Base-by-base conservation (phyloP, 805 yeast genomes). In the Teunomyces atbi region DNA sequence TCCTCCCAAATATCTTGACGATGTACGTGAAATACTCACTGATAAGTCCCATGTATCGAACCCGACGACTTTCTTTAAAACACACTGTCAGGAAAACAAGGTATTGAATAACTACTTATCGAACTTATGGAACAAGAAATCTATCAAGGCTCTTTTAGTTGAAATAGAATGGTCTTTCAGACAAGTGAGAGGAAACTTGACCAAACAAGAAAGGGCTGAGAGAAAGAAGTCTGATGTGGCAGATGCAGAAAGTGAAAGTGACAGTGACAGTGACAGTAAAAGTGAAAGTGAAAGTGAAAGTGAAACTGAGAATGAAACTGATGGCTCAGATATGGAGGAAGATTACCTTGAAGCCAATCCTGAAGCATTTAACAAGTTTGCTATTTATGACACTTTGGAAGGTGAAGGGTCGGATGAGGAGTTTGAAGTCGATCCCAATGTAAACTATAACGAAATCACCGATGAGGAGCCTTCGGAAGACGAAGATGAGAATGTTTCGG, bases 401-500 rank as follows among this genome's bases (percentile, higher is more conserved):
- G 78, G 65, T 3, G 79, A 68, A 1, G 77, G 71, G 40, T 77
- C 69, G 26, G 79, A 51, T 10, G 64, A 57, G 37, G 58, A 53
- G 13, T 58, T 57, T 6, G 66, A 55, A 35, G 48, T 62, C 4
- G 66, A 73, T 47, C 69, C 73, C 6, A 56, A 60, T 8, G 60
- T 74, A 5, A 65, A 81, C 54, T 79, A 84, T 56, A 80, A 79
- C 56, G 79, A 79, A 56, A 74, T 82, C 4, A 83, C 90, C 0
- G 91, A 85, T 58, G 83, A 80, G 50, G 88, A 83, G 50, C 77
- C 80, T 20, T 70, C 79, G 35, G 77, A 62, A 11, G 65, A 56
- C 5, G 70, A 59, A 4, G 59, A 49, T 19, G 60, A 53, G 4
- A 56, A 42, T 1, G 59, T 55, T 6, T 21, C 21, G 10, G 46